Evolutionary conservation across 192 early-diverging fungal species (phyloP), one percentile per base, ranked within the genome.

Genomic region (Mycoemilia scoparia): DNA sequence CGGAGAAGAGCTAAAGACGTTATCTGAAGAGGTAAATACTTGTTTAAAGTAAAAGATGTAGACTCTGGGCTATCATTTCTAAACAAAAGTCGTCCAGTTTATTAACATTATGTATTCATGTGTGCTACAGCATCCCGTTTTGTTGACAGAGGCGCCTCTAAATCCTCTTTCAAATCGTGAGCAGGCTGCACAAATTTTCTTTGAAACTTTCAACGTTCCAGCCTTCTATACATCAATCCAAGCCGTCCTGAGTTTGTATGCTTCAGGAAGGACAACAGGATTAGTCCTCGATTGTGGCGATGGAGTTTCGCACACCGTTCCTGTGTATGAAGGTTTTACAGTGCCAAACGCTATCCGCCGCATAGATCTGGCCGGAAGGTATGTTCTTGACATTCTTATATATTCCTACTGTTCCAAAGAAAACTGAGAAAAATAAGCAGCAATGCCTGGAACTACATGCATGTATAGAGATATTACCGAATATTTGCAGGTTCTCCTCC

Each of bases 151-250:
- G 52, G 89, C 93, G 12, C 93, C 93, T 21, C 62, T 91, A 26
- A 98, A 98, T 45, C 90, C 93, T 7, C 67, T 79, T 29, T 56
- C 70, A 32, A 91, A 98, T 60, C 74, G 93, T 35, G 93, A 98
- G 42, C 66, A 74, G 31, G 87, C 85, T 3, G 89, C 87, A 14
- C 87, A 93, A 50, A 84, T 96, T 39, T 87, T 98, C 54, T 98
- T 98, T 45, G 93, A 98, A 46, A 98, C 91, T 1, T 98, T 98
- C 62, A 98, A 98, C 31, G 87, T 91, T 8, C 93, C 93, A 3
- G 90, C 93, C 15, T 69, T 98, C 25, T 96, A 86, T 62, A 77
- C 87, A 23, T 90, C 87, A 28, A 84, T 98, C 41, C 93, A 98
- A 60, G 93, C 93, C 19, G 89, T 98, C 2, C 72, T 98, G 27